Evolutionary conservation across 1,284 basidiomycete genomes (phyloP), one percentile per base, ranked within the genome.

Genomic region (Pisolithus thermaeus): DNA sequence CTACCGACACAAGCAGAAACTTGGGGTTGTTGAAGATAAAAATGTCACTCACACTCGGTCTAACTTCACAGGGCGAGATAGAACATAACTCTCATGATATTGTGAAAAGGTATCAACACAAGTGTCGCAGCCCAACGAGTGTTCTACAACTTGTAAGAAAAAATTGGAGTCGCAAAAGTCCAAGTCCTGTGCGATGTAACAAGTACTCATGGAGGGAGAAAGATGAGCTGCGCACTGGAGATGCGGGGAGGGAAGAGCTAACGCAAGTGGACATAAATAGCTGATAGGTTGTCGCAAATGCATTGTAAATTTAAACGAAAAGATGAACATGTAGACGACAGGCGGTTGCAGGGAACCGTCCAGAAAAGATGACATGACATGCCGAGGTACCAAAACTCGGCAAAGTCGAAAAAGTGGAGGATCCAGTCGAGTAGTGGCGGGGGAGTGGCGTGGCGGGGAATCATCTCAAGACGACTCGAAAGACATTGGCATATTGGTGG

Each of bases 261-360:
- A 61, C 65, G 62, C 49, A 65, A 63, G 60, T 55, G 60, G 60
- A 63, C 65, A 61, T 65, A 69, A 56, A 69, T 65, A 69, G 46
- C 44, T 48, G 23, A 25, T 27, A 27, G 42, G 56, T 52, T 66
- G 7, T 61, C 42, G 18, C 53, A 62, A 53, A 65, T 64, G 67
- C 63, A 62, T 63, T 61, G 54, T 65, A 65, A 68, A 65, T 68
- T 61, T 43, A 41, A 20, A 52, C 45, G 32, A 45, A 38, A 52
- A 46, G 27, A 56, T 57, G 58, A 43, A 58, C 65, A 45, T 50
- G 35, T 49, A 54, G 46, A 47, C 40, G 30, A 47, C 44, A 49
- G 65, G 56, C 52, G 59, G 61, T 43, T 28, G 54, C 57, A 50
- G 55, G 23, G 9, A 54, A 66, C 57, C 62, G 67, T 68, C 64